phyloP scores from a whole-genome alignment of 192 early-diverging fungal genomes.

The Radiomyces spectabilis region DNA sequence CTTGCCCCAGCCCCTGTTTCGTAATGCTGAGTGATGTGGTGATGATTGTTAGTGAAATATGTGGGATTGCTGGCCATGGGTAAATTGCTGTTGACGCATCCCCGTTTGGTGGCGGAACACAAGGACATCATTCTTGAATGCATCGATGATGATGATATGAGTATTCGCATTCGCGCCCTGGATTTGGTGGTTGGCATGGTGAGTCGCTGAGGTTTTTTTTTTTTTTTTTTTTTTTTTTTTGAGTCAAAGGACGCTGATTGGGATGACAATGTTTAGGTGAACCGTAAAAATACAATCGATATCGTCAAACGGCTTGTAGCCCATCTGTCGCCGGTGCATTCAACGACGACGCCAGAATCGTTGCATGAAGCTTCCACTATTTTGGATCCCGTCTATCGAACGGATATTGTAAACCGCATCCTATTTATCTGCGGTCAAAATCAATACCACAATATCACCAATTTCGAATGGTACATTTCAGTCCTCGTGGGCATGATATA shows the following conservation, averaged over 20 bases:
- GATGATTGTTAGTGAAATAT: constrained; percentile 66
- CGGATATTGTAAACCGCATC: constrained; percentile 76
- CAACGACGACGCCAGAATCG: constrained; percentile 14
- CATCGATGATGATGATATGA: constrained; percentile 87
- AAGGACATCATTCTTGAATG: constrained; percentile 79
- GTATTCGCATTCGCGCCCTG: constrained; percentile 83
- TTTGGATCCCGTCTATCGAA: constrained; percentile 65
- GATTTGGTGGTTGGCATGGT: constrained; percentile 85
- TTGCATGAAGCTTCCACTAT: constrained; percentile 28
- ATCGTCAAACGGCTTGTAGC: constrained; percentile 79
- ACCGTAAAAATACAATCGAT: constrained; percentile 67
- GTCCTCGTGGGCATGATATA: constrained; percentile 74
- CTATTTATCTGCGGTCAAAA: constrained; percentile 76
- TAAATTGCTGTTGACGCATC: constrained; percentile 77
- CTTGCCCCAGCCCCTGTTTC: background rate
- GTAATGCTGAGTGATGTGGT: background rate
- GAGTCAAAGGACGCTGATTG: no score
- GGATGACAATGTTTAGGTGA: constrained; percentile 47
- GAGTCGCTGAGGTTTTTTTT: background rate
- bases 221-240: no score
- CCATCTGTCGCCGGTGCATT: constrained; percentile 63
- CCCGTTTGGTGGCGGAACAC: constrained; percentile 75
- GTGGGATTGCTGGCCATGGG: constrained; percentile 83
- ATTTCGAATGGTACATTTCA: constrained; percentile 96
- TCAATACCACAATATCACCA: constrained; percentile 74